Conservation (phyloP, 441 rosid species). For the Erodium texanum region DNA sequence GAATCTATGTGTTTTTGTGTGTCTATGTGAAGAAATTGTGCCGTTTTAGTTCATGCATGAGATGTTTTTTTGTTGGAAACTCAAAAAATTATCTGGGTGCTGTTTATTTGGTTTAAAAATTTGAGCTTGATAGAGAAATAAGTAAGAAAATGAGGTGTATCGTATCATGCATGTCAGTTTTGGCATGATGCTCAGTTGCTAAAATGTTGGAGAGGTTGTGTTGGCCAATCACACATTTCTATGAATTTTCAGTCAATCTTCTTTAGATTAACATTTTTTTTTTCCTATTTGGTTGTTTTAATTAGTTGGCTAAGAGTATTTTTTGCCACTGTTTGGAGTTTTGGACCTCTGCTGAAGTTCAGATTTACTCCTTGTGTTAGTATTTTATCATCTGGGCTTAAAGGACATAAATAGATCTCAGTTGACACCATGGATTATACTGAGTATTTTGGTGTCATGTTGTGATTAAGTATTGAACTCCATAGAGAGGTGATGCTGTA, state of each 20-base stretch:
- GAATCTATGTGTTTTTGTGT: not conserved
- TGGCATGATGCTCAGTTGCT: no score
- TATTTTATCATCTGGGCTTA: not conserved
- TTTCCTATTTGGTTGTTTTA: no score
- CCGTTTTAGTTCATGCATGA: not conserved
- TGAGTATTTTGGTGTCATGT: no score
- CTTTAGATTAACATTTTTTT: not conserved
- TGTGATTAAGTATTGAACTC: not conserved
- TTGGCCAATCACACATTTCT: not conserved
- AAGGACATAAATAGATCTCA: not conserved
- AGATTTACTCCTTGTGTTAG: not conserved
- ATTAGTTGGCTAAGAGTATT: not conserved
- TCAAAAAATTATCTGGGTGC: not conserved
- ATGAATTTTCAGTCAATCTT: not conserved
- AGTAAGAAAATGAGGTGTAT: not conserved
- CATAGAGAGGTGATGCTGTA: not conserved
- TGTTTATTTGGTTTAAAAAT: not conserved
- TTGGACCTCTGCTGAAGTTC: not conserved
- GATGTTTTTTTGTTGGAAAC: not conserved
- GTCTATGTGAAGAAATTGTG: not conserved
- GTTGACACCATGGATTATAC: not conserved
- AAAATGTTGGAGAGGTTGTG: no score
- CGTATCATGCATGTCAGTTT: constrained; percentile 2
- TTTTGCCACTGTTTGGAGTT: not conserved
- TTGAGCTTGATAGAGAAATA: constrained; percentile 3